Evolutionary conservation across 768 basidiomycete genomes (phyloP), one percentile per base, ranked within the genome.

Genomic region (Phylloporus arenicola): DNA sequence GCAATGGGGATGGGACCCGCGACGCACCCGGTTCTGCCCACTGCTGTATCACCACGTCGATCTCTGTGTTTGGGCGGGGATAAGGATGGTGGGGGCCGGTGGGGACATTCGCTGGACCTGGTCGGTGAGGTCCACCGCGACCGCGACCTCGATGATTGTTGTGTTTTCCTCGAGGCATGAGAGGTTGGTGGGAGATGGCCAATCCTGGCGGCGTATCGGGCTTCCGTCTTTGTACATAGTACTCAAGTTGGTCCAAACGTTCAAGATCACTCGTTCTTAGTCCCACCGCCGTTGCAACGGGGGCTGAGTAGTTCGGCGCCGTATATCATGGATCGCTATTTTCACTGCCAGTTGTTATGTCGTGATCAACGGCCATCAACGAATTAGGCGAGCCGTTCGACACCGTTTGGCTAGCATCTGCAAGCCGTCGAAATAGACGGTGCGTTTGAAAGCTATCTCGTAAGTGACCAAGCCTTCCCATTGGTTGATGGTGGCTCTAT

Each of bases 141-240:
- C 67, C 47, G 31, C 38, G 50, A 16, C 68, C 64, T 33, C 64
- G 62, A n/a, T 67, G 54, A 42, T 54, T 41, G 1, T 62, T 37
- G n/a, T 51, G 49, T 8, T 43, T 54, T 45, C 50, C 31, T 50
- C 41, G 25, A n/a, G 60, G 60, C 65, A 67, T 64, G 17, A 31
- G 6, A 25, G 31, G 25, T 25, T 25, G 25, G 25, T 7, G 25
- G 25, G 3, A 25, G 25, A 25, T 7, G 25, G 25, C 7, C 3
- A 25, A n/a, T n/a, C n/a, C n/a, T n/a, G n/a, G n/a, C n/a, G n/a
- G n/a, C n/a, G n/a, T n/a, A 27, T 27, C 27, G 27, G 27, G 27
- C 27, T 27, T 27, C 27, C 27, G 9, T 9, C 7, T 7, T 25
- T 25, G n/a, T n/a, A n/a, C n/a, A n/a, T n/a, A n/a, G n/a, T n/a